phyloP scores from a whole-genome alignment of 495 filamentous ascomycete species.

The Copromyces sp. region DNA sequence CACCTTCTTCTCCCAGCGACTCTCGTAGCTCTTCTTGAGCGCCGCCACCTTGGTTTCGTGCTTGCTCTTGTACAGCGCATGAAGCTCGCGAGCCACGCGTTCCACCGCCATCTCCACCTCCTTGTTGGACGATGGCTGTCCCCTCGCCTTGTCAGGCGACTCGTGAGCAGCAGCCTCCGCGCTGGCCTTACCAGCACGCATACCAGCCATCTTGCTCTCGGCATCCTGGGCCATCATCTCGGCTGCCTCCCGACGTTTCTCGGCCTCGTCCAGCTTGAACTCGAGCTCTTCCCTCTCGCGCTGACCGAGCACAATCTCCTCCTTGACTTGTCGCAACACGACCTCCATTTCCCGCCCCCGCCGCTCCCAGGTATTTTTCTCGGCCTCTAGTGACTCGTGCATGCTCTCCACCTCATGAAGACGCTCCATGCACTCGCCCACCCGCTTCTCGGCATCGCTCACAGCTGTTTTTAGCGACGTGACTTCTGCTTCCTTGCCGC shows the following conservation, averaged over 20 bases:
- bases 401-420: slow-evolving; percentile 60
- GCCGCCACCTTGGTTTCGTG: slow-evolving; percentile 91
- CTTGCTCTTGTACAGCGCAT: slow-evolving; percentile 89
- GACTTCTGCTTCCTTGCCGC: slow-evolving; percentile 85
- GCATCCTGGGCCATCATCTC: slow-evolving; percentile 58
- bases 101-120: slow-evolving; percentile 84
- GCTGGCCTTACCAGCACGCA: slow-evolving; percentile 44
- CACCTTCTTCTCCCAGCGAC: slow-evolving; percentile 76
- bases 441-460: slow-evolving; percentile 80
- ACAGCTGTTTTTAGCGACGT: slow-evolving; percentile 74
- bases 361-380: slow-evolving; percentile 74
- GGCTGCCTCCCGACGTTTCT: slow-evolving; percentile 55
- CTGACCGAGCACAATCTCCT: slow-evolving; percentile 68
- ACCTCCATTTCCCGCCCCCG: slow-evolving; percentile 75
- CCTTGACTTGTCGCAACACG: slow-evolving; percentile 65
- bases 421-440: slow-evolving; percentile 72
- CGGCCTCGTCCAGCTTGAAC: slow-evolving; percentile 60
- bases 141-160: not conserved
- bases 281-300: slow-evolving; percentile 64
- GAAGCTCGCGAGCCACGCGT: slow-evolving; percentile 78
- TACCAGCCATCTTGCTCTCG: slow-evolving; percentile 60
- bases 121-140: slow-evolving; percentile 19
- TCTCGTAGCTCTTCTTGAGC: slow-evolving; percentile 90
- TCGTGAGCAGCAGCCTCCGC: slow-evolving; percentile 21
- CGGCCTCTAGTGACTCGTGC: slow-evolving; percentile 61